Evolutionary conservation across 2,329 filamentous ascomycete genomes (phyloP).

Genomic region (Colletotrichum aenigma): DNA sequence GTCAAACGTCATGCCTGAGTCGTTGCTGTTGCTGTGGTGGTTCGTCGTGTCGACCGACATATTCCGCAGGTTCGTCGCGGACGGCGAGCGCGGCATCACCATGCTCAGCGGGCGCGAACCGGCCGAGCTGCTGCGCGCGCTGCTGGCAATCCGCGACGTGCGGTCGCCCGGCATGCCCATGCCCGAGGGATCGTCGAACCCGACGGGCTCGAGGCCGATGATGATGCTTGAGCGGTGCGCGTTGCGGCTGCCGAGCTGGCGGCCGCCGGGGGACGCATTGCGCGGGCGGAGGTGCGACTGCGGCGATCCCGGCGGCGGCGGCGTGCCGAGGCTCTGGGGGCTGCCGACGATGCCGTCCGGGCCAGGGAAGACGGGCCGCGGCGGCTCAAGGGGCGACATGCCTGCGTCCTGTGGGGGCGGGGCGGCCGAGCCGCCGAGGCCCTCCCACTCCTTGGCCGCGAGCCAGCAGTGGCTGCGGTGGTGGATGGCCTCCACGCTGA

Average conservation of each 20-base stretch:
- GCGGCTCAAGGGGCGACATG: slow-evolving; percentile 43
- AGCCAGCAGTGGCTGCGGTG: slow-evolving; percentile 63
- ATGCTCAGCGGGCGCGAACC: slow-evolving; percentile 18
- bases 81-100: slow-evolving; percentile 31
- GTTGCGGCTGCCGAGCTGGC: slow-evolving; percentile 27
- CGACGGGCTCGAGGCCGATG: slow-evolving; percentile 44
- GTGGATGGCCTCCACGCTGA: slow-evolving; percentile 65
- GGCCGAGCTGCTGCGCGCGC: slow-evolving; percentile 29
- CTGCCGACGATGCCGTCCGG: slow-evolving; percentile 29
- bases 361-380: slow-evolving; percentile 37
- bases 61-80: slow-evolving; percentile 36
- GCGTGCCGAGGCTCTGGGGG: slow-evolving; percentile 24
- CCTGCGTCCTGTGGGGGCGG: slow-evolving; percentile 32
- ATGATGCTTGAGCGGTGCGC: slow-evolving; percentile 47
- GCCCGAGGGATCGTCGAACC: slow-evolving; percentile 1
- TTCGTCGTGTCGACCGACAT: slow-evolving; percentile 23
- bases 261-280: slow-evolving; percentile 40
- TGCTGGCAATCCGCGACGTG: slow-evolving; percentile 25
- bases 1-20: slow-evolving; percentile 45
- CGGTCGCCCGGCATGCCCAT: slow-evolving; percentile 19
- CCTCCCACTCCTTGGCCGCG: slow-evolving; percentile 56
- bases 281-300: slow-evolving; percentile 38
- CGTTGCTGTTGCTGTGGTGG: slow-evolving; percentile 30
- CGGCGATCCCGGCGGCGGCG: slow-evolving; percentile 30
- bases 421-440: slow-evolving; percentile 30